Percentiles rank a stretch among this genome's conserved stretches.
Conservation (phyloP, 805 yeast species). For the Kluyveromyces nonfermentans region DNA sequence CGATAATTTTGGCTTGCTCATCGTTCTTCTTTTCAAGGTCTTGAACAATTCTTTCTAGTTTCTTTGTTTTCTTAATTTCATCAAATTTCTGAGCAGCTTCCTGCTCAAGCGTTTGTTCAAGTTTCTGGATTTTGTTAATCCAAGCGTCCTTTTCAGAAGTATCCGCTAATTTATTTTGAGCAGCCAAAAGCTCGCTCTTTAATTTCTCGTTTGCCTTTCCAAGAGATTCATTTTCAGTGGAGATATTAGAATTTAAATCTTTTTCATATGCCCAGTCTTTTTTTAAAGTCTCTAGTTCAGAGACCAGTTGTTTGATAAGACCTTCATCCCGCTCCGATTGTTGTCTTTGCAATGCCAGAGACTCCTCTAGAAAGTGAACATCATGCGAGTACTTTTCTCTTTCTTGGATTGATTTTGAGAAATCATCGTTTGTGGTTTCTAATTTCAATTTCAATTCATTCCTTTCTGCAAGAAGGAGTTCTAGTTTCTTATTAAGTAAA, state of each 20-base stretch:
- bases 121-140: constrained; percentile 43
- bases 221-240: constrained; percentile 60
- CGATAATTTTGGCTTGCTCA: constrained; percentile 41
- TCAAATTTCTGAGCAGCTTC: constrained; percentile 42
- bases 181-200: constrained; percentile 32
- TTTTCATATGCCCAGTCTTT: constrained; percentile 34
- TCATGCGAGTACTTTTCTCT: constrained; percentile 15
- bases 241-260: constrained; percentile 44
- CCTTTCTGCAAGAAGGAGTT: constrained; percentile 45
- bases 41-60: constrained; percentile 43
- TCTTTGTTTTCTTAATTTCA: constrained; percentile 40
- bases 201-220: constrained; percentile 47
- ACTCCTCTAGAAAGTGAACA: constrained; percentile 21
- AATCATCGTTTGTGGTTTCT: constrained; percentile 20
- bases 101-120: constrained; percentile 42
- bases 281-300: constrained; percentile 26
- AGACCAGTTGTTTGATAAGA: constrained; percentile 30
- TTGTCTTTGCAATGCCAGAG: constrained; percentile 23
- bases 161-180: constrained; percentile 40
- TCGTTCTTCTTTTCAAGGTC: constrained; percentile 44
- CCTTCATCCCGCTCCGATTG: constrained; percentile 27
- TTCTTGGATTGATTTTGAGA: constrained; percentile 13
- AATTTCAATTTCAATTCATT: constrained; percentile 35
- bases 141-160: constrained; percentile 48
- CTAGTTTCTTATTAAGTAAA: constrained; percentile 55